phyloP scores from a whole-genome alignment of 176 grass and related monocot species.

The Aegilops umbellulata region DNA sequence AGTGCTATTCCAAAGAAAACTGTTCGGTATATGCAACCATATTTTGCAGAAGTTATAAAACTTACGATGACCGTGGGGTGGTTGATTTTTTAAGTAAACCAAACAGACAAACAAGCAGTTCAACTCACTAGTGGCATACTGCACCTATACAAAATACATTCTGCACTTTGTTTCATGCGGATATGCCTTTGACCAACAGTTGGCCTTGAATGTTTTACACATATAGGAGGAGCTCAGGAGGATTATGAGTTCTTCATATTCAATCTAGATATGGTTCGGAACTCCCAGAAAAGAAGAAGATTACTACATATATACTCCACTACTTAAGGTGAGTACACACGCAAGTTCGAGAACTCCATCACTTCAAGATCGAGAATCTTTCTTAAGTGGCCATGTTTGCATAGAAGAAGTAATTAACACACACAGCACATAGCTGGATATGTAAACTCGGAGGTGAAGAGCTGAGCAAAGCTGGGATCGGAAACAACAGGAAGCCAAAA shows the following conservation, averaged over 20 bases:
- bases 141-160: not conserved
- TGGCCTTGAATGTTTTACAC: too few species aligned
- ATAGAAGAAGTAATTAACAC: not conserved
- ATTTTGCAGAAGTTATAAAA: not conserved
- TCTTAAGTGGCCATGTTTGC: not conserved
- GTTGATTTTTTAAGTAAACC: too few species aligned
- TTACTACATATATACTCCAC: too few species aligned
- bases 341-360: not conserved
- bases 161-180: not conserved
- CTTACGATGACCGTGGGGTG: too few species aligned
- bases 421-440: not conserved
- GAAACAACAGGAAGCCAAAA: not conserved
- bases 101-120: not conserved
- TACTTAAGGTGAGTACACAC: not conserved
- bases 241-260: too few species aligned
- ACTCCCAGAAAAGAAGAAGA: too few species aligned
- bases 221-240: too few species aligned
- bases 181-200: not conserved
- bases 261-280: too few species aligned
- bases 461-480: not conserved
- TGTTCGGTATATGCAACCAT: not conserved
- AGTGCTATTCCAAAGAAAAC: not conserved
- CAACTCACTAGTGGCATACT: not conserved
- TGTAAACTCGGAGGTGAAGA: not conserved
- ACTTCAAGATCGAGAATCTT: not conserved